Evolutionary conservation across 1,284 basidiomycete species (phyloP).

Genomic region (Cystobasidiaceae sp.): DNA sequence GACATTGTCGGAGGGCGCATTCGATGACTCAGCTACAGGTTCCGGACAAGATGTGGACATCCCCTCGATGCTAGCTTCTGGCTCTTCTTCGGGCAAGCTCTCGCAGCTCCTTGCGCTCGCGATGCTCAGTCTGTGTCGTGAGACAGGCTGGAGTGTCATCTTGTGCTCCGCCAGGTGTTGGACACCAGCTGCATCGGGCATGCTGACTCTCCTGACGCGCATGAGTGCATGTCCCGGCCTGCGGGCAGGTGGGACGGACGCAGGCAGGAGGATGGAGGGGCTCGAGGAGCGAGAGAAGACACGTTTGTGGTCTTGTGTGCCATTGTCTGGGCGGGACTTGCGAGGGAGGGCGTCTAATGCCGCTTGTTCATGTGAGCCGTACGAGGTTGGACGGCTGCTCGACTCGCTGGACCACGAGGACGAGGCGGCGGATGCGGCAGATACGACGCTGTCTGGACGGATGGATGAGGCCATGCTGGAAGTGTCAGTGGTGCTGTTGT

Average conservation of each 20-base stretch:
- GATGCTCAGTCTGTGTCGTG: slow-evolving; percentile 23
- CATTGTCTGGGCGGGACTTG: background rate
- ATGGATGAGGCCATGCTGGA: too few species aligned
- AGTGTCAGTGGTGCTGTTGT: too few species aligned
- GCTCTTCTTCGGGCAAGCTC: slow-evolving; percentile 33
- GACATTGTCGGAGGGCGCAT: too few species aligned
- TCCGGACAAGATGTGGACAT: background rate
- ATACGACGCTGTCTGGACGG: slow-evolving; percentile 14
- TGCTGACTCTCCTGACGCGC: slow-evolving; percentile 29
- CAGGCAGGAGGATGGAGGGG: background rate
- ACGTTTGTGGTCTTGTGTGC: background rate
- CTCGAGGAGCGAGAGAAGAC: too few species aligned
- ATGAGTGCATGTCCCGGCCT: slow-evolving; percentile 29
- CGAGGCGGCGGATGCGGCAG: background rate
- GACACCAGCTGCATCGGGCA: slow-evolving; percentile 16
- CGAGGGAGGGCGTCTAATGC: background rate
- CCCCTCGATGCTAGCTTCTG: background rate
- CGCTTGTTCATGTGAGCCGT: background rate
- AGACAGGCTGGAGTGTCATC: background rate
- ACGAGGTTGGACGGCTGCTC: slow-evolving; percentile 1
- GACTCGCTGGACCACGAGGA: background rate
- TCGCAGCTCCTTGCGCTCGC: slow-evolving; percentile 36
- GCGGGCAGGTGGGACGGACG: background rate
- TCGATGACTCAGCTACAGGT: background rate
- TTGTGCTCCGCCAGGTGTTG: background rate